These are phyloP conservation scores for Mucor lusitanicus DNA, from an alignment of 371 early-diverging fungal genomes.

Conservation along the genomic window DNA sequence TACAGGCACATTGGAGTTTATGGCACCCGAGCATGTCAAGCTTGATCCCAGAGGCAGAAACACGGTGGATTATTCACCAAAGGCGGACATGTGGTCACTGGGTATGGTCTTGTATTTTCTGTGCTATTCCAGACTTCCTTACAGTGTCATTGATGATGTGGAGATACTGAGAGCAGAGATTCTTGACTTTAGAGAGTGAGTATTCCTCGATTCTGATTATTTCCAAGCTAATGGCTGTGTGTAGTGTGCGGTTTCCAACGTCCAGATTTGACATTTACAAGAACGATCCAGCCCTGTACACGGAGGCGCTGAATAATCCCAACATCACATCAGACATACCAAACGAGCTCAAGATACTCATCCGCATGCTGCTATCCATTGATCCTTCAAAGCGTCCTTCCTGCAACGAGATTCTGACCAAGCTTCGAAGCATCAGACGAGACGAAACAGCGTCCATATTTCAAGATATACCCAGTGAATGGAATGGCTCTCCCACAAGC, in stretches of 20 bases:
- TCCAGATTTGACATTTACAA: slow-evolving; percentile 35
- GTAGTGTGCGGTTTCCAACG: slow-evolving; percentile 34
- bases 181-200: slow-evolving; percentile 57
- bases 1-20: slow-evolving; percentile 94
- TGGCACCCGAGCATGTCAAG: slow-evolving; percentile 83
- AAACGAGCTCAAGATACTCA: slow-evolving; percentile 58
- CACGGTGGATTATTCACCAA: slow-evolving; percentile 75
- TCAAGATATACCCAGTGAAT: slow-evolving; percentile 11
- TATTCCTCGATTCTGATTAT: not conserved
- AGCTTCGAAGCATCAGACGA: slow-evolving; percentile 20
- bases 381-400: slow-evolving; percentile 69
- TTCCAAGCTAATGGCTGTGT: not conserved
- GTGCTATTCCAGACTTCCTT: slow-evolving; percentile 86
- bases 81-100: slow-evolving; percentile 94
- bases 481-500: not conserved
- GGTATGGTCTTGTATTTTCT: slow-evolving; percentile 92
- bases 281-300: slow-evolving; percentile 1
- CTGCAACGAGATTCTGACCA: slow-evolving; percentile 59
- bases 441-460: not conserved
- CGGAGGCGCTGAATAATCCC: slow-evolving; percentile 20
- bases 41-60: slow-evolving; percentile 60
- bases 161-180: slow-evolving; percentile 83
- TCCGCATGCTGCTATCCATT: slow-evolving; percentile 57
- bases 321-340: slow-evolving; percentile 47
- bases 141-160: slow-evolving; percentile 83